Conservation (phyloP, 2,329 filamentous ascomycete genomes). For the Neonectria sp. region DNA sequence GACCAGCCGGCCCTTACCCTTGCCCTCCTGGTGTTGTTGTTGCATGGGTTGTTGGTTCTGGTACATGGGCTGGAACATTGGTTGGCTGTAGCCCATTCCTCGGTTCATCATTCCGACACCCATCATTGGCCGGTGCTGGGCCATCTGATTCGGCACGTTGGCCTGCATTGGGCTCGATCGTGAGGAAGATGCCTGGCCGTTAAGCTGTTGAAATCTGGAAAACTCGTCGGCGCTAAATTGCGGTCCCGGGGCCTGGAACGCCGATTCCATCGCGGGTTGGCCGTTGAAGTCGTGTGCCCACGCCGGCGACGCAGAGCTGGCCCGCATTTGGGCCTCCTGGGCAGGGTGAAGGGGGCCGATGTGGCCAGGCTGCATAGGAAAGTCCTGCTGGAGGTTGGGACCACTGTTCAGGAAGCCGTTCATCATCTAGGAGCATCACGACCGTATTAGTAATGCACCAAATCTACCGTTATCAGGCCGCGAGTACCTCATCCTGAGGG, state of each 20-base stretch:
- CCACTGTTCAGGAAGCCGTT: constrained; percentile 91
- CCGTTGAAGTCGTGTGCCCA: constrained; percentile 69
- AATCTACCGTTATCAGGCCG: constrained; percentile 15
- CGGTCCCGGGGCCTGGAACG: constrained; percentile 72
- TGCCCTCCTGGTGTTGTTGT: constrained; percentile 66
- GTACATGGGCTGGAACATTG: constrained; percentile 70
- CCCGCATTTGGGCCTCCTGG: constrained; percentile 68
- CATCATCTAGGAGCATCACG: constrained; percentile 77
- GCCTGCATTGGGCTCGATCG: constrained; percentile 73
- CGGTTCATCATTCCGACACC: constrained; percentile 65
- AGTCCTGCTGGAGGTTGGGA: constrained; percentile 70
- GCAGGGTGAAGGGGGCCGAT: constrained; percentile 62
- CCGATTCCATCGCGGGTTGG: constrained; percentile 80
- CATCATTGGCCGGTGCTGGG: constrained; percentile 75
- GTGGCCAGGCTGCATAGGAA: constrained; percentile 65
- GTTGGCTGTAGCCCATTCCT: constrained; percentile 66
- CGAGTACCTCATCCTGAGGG: constrained; percentile 79
- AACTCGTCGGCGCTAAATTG: constrained; percentile 90
- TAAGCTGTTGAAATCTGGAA: constrained; percentile 85
- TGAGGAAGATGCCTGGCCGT: constrained; percentile 66
- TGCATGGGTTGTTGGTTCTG: constrained; percentile 59
- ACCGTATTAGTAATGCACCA: constrained; percentile 49
- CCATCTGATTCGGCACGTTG: constrained; percentile 62
- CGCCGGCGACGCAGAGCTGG: constrained; percentile 67
- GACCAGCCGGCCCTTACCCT: constrained; percentile 93